Percentiles rank a stretch among this genome's conserved stretches.
phyloP scores from a whole-genome alignment of 1,284 basidiomycete species.

The Agroathelia rolfsii region DNA sequence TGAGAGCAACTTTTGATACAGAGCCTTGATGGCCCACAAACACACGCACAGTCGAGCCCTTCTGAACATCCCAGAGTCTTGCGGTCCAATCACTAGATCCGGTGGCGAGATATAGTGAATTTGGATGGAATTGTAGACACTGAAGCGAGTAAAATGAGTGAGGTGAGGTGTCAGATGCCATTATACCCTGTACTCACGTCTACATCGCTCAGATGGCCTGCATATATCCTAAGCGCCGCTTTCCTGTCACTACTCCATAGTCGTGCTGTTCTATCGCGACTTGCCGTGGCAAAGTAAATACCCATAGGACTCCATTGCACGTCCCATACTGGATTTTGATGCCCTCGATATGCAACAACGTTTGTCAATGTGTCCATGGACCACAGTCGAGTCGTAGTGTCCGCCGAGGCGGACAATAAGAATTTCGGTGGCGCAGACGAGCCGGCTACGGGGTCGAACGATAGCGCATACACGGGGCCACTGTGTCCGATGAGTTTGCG shows the following conservation, averaged over 20 bases:
- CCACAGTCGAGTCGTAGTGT: conserved; percentile 89
- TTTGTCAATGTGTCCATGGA: conserved; percentile 93
- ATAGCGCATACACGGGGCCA: conserved; percentile 90
- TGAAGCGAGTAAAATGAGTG: conserved; percentile 23
- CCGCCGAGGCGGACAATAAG: conserved; percentile 89
- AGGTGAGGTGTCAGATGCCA: not conserved
- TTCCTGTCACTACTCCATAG: conserved; percentile 94
- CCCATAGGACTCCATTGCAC: conserved; percentile 97
- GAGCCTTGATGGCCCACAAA: conserved; percentile 93
- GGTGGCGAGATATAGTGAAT: conserved; percentile 94
- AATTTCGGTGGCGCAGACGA: conserved; percentile 80
- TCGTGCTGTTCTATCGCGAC: conserved; percentile 88
- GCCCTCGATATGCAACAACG: conserved; percentile 89
- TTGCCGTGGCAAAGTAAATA: conserved; percentile 96
- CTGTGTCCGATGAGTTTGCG: conserved; percentile 95
- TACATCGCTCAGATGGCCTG: conserved; percentile 94
- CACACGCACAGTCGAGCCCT: conserved; percentile 86
- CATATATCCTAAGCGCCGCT: conserved; percentile 85
- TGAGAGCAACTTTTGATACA: conserved; percentile 83
- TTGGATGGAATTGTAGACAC: conserved; percentile 96
- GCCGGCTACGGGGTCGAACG: conserved; percentile 88
- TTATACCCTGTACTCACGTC: conserved; percentile 83
- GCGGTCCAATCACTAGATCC: conserved; percentile 95
- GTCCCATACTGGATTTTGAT: conserved; percentile 98
- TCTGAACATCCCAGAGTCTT: conserved; percentile 97